These are phyloP conservation scores for Hypericum androsaemum DNA, from an alignment of 345 rosid genomes.

Conservation along the genomic window DNA sequence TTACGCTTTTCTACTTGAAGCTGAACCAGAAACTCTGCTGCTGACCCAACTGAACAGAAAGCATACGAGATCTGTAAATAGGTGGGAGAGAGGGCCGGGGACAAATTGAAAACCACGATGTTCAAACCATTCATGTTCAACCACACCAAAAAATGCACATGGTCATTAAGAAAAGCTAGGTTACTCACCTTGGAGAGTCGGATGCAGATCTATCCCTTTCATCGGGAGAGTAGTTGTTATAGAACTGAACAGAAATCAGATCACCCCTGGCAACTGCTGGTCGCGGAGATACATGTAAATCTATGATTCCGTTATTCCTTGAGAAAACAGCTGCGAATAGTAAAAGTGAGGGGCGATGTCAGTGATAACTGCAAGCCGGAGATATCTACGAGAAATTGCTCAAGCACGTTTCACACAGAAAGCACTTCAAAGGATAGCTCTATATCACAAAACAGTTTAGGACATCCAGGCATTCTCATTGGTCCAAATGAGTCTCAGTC, in stretches of 20 bases:
- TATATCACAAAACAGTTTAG: too few species aligned
- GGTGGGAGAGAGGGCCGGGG: neutral
- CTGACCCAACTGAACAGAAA: conserved; percentile 14
- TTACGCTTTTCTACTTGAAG: conserved; percentile 2
- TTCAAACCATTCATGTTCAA: neutral
- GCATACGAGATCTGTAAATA: neutral
- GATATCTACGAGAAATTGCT: too few species aligned
- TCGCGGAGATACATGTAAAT: conserved; percentile 24
- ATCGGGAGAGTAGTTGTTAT: conserved; percentile 20
- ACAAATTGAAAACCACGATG: neutral
- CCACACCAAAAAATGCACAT: neutral
- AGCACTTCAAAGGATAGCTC: too few species aligned
- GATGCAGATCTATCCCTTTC: conserved; percentile 13
- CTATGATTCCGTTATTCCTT: conserved; percentile 11
- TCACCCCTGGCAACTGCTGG: conserved; percentile 26
- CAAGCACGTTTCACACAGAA: too few species aligned
- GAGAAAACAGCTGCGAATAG: conserved; percentile 26
- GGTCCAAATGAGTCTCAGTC: too few species aligned
- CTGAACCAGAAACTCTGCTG: conserved; percentile 13
- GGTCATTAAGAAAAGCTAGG: neutral
- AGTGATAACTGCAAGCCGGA: too few species aligned
- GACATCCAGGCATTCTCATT: too few species aligned
- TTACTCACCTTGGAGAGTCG: conserved; percentile 12
- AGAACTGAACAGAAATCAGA: conserved; percentile 32
- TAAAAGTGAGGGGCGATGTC: too few species aligned